Base-by-base conservation (phyloP, 495 filamentous ascomycete genomes). In the Stereocaulon alpinum region DNA sequence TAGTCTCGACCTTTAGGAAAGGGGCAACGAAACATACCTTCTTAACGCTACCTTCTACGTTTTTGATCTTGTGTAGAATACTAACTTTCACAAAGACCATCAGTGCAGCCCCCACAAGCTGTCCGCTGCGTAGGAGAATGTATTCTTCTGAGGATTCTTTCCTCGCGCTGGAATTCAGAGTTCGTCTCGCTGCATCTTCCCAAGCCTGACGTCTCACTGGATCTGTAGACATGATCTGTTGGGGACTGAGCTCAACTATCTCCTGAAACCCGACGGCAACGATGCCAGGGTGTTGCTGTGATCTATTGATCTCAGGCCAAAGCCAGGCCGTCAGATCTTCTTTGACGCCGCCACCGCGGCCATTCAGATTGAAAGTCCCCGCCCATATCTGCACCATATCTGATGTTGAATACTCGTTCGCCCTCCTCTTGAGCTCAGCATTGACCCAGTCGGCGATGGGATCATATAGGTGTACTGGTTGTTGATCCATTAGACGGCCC, bases 221-320 rank as follows among this genome's bases (percentile, higher is more conserved):
- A 75, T 97, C 91, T 42, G 91, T 96, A 55, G 93, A 94, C 91
- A 99, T 97, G 66, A 99, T 97, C 67, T 99, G 94, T 70, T 97
- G 92, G 18, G 94, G 92, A 65, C 89, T 95, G 15, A 99, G 77
- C 67, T 92, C 86, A 17, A 99, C 94, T 56, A 99, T 97, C 73
- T 99, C 93, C 65, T 99, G 93, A 64, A 99, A 97, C 0, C 89
- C 93, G 32, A 96, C 83, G 10, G 83, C 91, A 53, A 94, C 81
- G 40, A 99, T 86, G 50, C 90, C 83, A 22, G 94, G 88, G 22
- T 80, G 74, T 55, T 76, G 64, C 45, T 82, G 78, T 22, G 73
- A 69, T 9, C 67, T 62, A 32, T 77, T 76, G 2, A 81, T 63
- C 52, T 77, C 70, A 37, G 80, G 77, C 68, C 81, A 88, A 29